These are phyloP conservation scores for Metschnikowia lochheadii DNA, from an alignment of 805 yeast species.

Conservation along the genomic window DNA sequence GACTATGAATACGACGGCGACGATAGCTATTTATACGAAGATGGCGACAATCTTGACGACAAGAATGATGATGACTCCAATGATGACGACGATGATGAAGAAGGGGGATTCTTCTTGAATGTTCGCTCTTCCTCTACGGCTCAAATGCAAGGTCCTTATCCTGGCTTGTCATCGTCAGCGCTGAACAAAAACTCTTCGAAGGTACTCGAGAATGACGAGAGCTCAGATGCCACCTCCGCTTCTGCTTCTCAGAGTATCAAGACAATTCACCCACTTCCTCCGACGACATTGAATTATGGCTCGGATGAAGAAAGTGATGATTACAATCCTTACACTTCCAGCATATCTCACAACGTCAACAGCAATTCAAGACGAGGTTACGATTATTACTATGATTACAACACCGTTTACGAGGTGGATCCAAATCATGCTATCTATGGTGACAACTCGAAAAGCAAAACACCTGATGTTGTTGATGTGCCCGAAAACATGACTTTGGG, in stretches of 20 bases:
- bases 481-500: slow-evolving; percentile 44
- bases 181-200: slow-evolving; percentile 6
- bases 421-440: slow-evolving; percentile 40
- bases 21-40: slow-evolving; percentile 15
- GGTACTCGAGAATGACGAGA: slow-evolving; percentile 17
- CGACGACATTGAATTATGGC: slow-evolving; percentile 79
- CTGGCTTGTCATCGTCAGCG: slow-evolving; percentile 14
- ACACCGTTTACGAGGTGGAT: slow-evolving; percentile 64
- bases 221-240: slow-evolving; percentile 29
- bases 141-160: slow-evolving; percentile 14
- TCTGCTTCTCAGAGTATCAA: slow-evolving; percentile 31
- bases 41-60: slow-evolving; percentile 10
- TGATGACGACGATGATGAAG: slow-evolving; percentile 45
- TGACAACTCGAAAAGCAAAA: slow-evolving; percentile 20
- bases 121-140: slow-evolving; percentile 43
- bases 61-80: slow-evolving; percentile 25
- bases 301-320: slow-evolving; percentile 62
- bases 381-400: slow-evolving; percentile 76
- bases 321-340: slow-evolving; percentile 45
- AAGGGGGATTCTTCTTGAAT: slow-evolving; percentile 65
- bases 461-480: slow-evolving; percentile 42
- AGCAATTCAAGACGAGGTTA: slow-evolving; percentile 62
- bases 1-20: slow-evolving; percentile 19
- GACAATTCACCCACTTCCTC: slow-evolving; percentile 77
- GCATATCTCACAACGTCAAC: slow-evolving; percentile 68